Evolutionary conservation across 495 filamentous ascomycete genomes (phyloP).

Genomic region (Neurospora pannonica): DNA sequence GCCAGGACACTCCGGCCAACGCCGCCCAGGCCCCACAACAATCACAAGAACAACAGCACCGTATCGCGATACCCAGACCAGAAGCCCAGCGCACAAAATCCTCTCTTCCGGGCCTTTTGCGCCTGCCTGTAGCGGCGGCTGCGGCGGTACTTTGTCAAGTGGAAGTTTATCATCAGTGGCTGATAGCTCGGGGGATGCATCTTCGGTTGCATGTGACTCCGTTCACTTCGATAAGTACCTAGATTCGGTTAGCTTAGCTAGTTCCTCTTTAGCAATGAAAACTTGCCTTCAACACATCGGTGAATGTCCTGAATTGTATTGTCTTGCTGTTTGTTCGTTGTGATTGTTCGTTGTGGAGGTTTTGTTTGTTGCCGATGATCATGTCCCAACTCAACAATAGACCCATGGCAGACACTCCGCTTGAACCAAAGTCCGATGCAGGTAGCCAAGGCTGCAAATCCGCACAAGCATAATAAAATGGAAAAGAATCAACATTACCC

Average conservation of each 20-base stretch:
- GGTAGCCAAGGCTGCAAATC: rapidly evolving
- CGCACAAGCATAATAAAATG: not conserved
- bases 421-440: rapidly evolving
- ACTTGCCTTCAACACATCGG: not conserved
- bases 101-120: conserved; percentile 26
- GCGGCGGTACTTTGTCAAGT: not conserved
- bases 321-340: not conserved
- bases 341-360: not conserved
- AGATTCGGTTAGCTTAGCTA: not conserved
- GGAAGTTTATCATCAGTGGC: not conserved
- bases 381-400: not conserved
- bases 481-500: rapidly evolving
- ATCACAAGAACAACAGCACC: not conserved
- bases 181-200: not conserved
- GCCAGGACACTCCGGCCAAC: not conserved
- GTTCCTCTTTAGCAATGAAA: not conserved
- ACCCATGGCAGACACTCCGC: not conserved
- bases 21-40: not conserved
- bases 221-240: not conserved
- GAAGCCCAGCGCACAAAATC: conserved; percentile 10
- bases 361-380: not conserved
- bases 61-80: not conserved
- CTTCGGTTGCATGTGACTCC: not conserved
- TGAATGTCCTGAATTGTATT: not conserved
- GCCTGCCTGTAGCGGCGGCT: not conserved